These are phyloP conservation scores for Breynia disticha DNA, from an alignment of 441 rosid species.

Conservation along the genomic window DNA sequence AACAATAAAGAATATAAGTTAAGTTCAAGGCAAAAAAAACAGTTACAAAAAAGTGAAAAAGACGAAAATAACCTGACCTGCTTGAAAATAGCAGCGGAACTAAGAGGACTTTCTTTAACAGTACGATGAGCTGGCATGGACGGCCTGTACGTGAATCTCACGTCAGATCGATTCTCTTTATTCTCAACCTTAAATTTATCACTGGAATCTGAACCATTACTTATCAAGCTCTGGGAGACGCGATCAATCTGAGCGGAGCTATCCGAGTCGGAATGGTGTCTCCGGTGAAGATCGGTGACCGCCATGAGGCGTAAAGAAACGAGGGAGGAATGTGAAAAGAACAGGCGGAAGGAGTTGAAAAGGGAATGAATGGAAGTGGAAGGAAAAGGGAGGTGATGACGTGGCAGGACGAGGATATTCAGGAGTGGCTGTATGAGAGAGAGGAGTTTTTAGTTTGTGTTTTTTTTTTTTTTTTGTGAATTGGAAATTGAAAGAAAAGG, in stretches of 20 bases:
- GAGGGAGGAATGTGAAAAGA: no score
- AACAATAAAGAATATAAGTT: not conserved
- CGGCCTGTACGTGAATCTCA: slow-evolving; percentile 57
- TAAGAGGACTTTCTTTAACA: slow-evolving; percentile 85
- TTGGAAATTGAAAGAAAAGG: no score
- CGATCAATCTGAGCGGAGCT: not conserved
- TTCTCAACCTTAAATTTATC: slow-evolving; percentile 17
- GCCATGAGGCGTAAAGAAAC: no score
- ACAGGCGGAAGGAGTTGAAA: no score
- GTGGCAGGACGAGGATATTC: no score
- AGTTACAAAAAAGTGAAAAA: no score
- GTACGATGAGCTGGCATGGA: slow-evolving; percentile 78
- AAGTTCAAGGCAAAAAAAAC: slow-evolving; percentile 1
- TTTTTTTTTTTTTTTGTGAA: no score
- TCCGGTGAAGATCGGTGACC: no score
- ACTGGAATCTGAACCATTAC: slow-evolving; percentile 5
- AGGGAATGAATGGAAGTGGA: no score
- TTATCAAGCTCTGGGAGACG: slow-evolving; percentile 2
- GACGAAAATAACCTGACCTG: slow-evolving; percentile 34
- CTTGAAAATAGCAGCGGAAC: slow-evolving; percentile 84
- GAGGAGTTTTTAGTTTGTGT: no score
- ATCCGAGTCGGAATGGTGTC: not conserved
- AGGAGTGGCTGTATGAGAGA: no score
- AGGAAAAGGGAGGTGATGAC: no score
- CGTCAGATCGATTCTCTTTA: slow-evolving; percentile 17